Evolutionary conservation across 768 basidiomycete genomes (phyloP), one percentile per base, ranked within the genome.

Genomic region (Punctularia strigosozonata): DNA sequence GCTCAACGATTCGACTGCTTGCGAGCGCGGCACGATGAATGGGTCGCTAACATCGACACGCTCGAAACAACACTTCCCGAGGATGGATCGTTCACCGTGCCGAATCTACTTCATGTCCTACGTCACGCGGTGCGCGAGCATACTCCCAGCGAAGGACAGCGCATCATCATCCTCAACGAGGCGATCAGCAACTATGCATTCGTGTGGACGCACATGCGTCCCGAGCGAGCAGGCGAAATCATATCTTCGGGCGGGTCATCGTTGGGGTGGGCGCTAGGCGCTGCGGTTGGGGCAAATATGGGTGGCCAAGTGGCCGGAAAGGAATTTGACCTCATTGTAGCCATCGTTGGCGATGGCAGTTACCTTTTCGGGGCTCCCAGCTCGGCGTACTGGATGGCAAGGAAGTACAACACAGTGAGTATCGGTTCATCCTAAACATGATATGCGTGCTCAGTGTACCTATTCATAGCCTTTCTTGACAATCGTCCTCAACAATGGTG

Each of bases 311-410:
- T 54, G 12, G 33, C 38, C 8, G 43, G 44, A 3, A 52, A 55
- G 6, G 55, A 51, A 4, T 63, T 68, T 35, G 76, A 83, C n/a
- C 52, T 84, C 30, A 61, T 76, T 6, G 65, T 71, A 1, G 62
- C 61, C 1, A 59, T 85, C 19, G 75, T 82, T 3, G 82, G 82
- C 0, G 82, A 85, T 48, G 82, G 82, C 0, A 72, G 71, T 5
- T 85, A 65, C 46, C 48, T 83, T 50, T 84, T 83, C 47, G 67
- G 75, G 0, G 72, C 77, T 0, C 82, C 81, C 0, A 65, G 69
- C 23, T 69, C 77, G 1, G 71, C 70, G 1, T 84, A 69, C 54
- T 84, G 82, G 82, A 81, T 83, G 56, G 79, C 82, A 1, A 65
- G 71, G 46, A 65, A 66, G 33, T 84, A 84, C 51, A 56, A 75